These are phyloP conservation scores for Malus fusca DNA, from an alignment of 306 rosid species.

Conservation along the genomic window DNA sequence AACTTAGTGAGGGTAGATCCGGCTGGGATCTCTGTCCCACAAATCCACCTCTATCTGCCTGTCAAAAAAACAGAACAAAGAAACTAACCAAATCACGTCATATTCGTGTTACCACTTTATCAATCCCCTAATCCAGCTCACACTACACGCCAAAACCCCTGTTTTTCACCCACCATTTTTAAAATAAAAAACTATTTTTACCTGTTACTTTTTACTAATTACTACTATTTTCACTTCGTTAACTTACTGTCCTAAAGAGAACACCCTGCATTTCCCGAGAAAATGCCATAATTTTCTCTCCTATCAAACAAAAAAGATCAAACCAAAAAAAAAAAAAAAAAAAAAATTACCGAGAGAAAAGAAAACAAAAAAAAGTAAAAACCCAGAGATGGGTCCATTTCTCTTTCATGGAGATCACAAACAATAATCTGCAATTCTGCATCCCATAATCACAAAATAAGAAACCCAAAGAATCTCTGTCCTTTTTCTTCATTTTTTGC, in stretches of 20 bases:
- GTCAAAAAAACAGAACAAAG: background rate
- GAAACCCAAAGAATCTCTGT: background rate
- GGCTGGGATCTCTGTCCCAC: too few species aligned
- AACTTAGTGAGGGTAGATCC: too few species aligned
- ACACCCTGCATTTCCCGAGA: conserved; percentile 30
- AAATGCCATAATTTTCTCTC: conserved; percentile 32
- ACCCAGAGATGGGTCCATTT: conserved; percentile 20
- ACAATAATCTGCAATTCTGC: background rate
- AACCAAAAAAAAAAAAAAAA: conserved; percentile 14
- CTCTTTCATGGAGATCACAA: conserved; percentile 37
- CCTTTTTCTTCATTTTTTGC: background rate
- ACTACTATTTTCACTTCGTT: background rate
- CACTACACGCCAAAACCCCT: background rate
- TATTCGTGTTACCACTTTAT: background rate
- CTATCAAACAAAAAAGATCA: conserved; percentile 11
- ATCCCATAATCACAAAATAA: background rate
- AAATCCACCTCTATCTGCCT: background rate
- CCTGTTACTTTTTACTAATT: background rate
- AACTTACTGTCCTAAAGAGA: conserved; percentile 11
- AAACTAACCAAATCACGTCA: background rate
- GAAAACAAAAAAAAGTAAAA: conserved; percentile 10
- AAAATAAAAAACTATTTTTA: background rate
- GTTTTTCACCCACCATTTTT: background rate
- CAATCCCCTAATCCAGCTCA: background rate
- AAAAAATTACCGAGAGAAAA: conserved; percentile 5